These are phyloP conservation scores for Loxodes magnus DNA, from an alignment of 73 alveolate species.

Conservation along the genomic window DNA sequence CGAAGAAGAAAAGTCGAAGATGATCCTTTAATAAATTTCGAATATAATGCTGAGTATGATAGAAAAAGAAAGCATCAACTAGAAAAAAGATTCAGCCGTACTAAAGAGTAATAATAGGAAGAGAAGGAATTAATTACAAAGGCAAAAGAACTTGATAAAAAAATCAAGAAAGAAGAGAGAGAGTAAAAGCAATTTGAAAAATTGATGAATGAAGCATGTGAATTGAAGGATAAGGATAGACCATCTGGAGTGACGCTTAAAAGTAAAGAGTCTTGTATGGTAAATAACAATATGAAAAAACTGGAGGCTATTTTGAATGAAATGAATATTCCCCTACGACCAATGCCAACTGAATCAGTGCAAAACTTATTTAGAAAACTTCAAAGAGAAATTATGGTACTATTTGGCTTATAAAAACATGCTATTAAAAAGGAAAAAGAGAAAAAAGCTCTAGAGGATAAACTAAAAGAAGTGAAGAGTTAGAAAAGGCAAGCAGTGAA, in stretches of 20 bases:
- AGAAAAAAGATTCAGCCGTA: conserved; percentile 66
- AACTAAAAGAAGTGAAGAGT: conserved; percentile 38
- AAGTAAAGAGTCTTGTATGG: conserved; percentile 2
- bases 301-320: conserved; percentile 64
- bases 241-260: not conserved
- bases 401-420: conserved; percentile 66
- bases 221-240: conserved; percentile 12
- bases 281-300: conserved; percentile 59
- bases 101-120: conserved; percentile 43
- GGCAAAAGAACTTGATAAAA: conserved; percentile 55
- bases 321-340: conserved; percentile 54
- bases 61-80: conserved; percentile 66
- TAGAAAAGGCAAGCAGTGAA: too few relatives aligned
- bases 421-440: conserved; percentile 77
- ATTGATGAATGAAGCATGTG: conserved; percentile 25
- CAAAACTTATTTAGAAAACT: conserved; percentile 60
- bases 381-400: conserved; percentile 63
- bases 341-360: conserved; percentile 71
- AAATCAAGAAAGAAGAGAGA: conserved; percentile 72
- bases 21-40: conserved; percentile 69
- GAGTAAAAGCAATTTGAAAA: conserved; percentile 62
- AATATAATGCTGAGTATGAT: conserved; percentile 80
- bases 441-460: conserved; percentile 35
- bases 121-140: conserved; percentile 49
- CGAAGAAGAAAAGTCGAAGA: conserved; percentile 55